A percentile compares a stretch with the other conserved stretches of the same genome.
phyloP scores from a whole-genome alignment of 495 filamentous ascomycete species.

The Aspergillus sclerotiicarbonarius region DNA sequence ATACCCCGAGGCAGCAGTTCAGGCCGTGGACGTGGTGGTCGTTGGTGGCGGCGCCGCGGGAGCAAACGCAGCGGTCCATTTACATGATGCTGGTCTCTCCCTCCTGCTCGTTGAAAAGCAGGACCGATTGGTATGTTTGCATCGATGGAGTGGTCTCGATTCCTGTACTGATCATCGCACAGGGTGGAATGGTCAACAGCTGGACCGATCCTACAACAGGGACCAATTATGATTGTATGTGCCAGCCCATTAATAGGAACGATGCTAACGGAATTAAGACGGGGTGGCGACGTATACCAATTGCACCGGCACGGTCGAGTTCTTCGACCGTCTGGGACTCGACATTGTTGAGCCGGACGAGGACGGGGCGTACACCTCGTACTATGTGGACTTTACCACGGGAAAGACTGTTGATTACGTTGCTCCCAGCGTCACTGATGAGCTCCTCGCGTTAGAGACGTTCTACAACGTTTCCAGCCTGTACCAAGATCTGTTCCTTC shows the following conservation, averaged over 20 bases:
- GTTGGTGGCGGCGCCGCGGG: slow-evolving; percentile 49
- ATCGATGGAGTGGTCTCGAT: too few species aligned
- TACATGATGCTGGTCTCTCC: slow-evolving; percentile 37
- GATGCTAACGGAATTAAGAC: background rate
- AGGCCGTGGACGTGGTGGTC: slow-evolving; percentile 34
- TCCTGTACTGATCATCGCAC: slow-evolving; percentile 13
- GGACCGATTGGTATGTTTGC: slow-evolving; percentile 35
- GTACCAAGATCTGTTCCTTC: slow-evolving; percentile 36
- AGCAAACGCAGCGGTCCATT: slow-evolving; percentile 46
- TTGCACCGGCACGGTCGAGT: slow-evolving; percentile 30
- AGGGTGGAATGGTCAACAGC: slow-evolving; percentile 46
- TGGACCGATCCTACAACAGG: slow-evolving; percentile 34
- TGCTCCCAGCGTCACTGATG: slow-evolving; percentile 19
- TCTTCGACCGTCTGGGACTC: slow-evolving; percentile 44
- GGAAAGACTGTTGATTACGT: slow-evolving; percentile 27
- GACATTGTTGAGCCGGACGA: slow-evolving; percentile 18
- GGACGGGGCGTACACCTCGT: slow-evolving; percentile 13
- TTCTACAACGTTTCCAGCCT: slow-evolving; percentile 34
- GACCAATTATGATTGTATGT: slow-evolving; percentile 27
- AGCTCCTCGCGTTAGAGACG: slow-evolving; percentile 31
- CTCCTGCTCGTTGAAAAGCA: slow-evolving; percentile 44
- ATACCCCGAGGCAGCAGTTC: background rate
- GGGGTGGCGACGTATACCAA: slow-evolving; percentile 43
- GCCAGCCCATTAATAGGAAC: too few species aligned
- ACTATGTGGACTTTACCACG: slow-evolving; percentile 42